These are phyloP conservation scores for Eremothecium gossypii DNA, from an alignment of 1,139 yeast genomes.

Conservation along the genomic window DNA sequence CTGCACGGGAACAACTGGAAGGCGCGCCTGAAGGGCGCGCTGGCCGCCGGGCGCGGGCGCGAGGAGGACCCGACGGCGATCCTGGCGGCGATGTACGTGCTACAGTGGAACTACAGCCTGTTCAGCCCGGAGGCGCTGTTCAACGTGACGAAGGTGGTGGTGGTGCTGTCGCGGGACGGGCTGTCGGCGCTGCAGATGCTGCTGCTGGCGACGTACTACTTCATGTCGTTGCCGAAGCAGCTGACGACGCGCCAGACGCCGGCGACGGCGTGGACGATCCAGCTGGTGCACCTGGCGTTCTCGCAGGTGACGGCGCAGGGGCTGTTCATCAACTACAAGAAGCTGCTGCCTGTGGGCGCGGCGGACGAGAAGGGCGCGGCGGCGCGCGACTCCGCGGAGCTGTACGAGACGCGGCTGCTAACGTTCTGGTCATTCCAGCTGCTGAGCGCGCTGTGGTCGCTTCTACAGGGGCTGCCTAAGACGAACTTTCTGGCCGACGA, in stretches of 20 bases:
- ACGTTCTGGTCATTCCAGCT: conserved; percentile 27
- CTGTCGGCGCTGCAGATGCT: conserved; percentile 18
- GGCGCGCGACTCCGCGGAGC: conserved; percentile 17
- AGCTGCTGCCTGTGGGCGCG: conserved; percentile 12
- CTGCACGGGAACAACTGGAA: conserved; percentile 20
- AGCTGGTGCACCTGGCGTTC: conserved; percentile 17
- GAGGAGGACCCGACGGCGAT: conserved; percentile 11
- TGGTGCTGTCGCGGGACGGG: conserved; percentile 12
- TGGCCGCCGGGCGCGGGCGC: not conserved
- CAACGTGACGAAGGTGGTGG: conserved; percentile 20
- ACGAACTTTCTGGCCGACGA: conserved; percentile 23
- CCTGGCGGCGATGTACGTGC: conserved; percentile 17
- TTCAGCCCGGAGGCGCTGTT: conserved; percentile 22
- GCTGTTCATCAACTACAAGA: conserved; percentile 21
- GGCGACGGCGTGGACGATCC: conserved; percentile 12
- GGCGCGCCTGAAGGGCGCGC: conserved; percentile 4
- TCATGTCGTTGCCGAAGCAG: conserved; percentile 17
- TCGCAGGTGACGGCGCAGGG: conserved; percentile 19
- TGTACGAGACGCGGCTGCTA: conserved; percentile 17
- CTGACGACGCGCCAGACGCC: conserved; percentile 5
- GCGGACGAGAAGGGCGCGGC: conserved; percentile 10
- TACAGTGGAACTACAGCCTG: conserved; percentile 26
- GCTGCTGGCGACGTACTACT: conserved; percentile 20
- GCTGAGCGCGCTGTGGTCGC: conserved; percentile 25
- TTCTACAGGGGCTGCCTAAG: conserved; percentile 26